Evolutionary conservation across 108 stramenopile species (phyloP), one percentile per base, ranked within the genome.

Genomic region (Nitzschia sp.): DNA sequence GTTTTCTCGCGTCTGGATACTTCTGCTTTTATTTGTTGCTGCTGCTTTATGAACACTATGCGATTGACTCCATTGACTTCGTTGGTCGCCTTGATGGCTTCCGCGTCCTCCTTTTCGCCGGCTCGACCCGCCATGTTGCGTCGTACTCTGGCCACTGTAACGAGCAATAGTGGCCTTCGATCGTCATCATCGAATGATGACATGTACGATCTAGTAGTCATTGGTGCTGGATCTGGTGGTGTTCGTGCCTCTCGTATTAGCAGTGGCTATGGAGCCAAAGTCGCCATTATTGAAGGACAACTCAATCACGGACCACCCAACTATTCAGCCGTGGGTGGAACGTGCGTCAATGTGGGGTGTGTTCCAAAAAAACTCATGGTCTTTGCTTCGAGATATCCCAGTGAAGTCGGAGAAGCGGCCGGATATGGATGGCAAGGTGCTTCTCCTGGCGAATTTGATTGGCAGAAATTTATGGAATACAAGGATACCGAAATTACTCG

Each of bases 291-390:
- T 29, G 96, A 98, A 80, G 66, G 68, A 36, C 85, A 80, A 55
- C 31, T 68, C 18, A 64, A 70, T 19, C 78, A 79, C 49, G 78
- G 72, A 24, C 59, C 77, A 31, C 77, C 77, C 30, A 72, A 78
- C 42, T 74, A 74, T 34, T 64, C 72, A 3, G 64, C 82, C 33
- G 60, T 96, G 62, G 98, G 98, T 5, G 96, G 98, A 29, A 98
- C 98, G 0, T 98, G 98, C 64, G 98, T 98, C 64, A 98, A 98
- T 76, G 96, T 98, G 0, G 98, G 97, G 3, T 98, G 98, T 78
- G 72, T 76, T 26, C 72, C 81, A 45, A 82, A 82, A 46, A 81
- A 77, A 66, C 72, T 88, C 34, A 88, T 85, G 87, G 84, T 85
- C 57, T 85, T 83, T 72, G 84, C 87, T 2, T 67, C 68, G 0